Evolutionary conservation across 2,329 filamentous ascomycete species (phyloP).

Genomic region (Xylaria sp.): DNA sequence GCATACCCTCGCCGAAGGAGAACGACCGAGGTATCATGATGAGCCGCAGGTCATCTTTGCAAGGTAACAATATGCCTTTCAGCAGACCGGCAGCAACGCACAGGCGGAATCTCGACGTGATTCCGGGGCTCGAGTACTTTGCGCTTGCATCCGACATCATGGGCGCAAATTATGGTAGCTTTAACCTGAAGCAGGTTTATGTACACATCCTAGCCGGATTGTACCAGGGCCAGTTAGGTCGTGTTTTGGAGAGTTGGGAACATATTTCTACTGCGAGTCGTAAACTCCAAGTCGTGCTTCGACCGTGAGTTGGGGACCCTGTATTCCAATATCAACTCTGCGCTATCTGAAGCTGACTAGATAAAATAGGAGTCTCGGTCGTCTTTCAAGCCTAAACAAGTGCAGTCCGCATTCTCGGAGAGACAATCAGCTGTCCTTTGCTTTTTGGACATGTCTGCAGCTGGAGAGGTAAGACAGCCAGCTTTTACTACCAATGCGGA

Average conservation of each 20-base stretch:
- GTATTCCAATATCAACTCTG: neutral
- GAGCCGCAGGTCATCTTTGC: conserved; percentile 59
- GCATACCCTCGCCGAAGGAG: conserved; percentile 59
- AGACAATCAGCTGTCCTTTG: conserved; percentile 72
- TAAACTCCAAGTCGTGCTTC: conserved; percentile 73
- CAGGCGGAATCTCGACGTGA: conserved; percentile 76
- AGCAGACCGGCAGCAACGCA: conserved; percentile 39
- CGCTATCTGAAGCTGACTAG: conserved; percentile 8
- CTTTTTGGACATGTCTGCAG: conserved; percentile 93
- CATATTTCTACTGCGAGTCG: conserved; percentile 64
- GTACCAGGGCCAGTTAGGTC: conserved; percentile 86
- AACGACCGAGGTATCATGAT: conserved; percentile 50
- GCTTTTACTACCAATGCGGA: neutral
- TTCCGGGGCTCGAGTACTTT: conserved; percentile 91
- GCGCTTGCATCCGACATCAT: conserved; percentile 85
- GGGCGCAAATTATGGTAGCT: conserved; percentile 78
- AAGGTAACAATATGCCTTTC: conserved; percentile 44
- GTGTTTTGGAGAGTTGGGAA: conserved; percentile 82
- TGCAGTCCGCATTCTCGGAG: conserved; percentile 47
- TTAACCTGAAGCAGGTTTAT: conserved; percentile 83
- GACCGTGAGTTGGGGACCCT: conserved; percentile 64
- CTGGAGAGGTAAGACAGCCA: conserved; percentile 72
- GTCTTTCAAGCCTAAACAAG: conserved; percentile 47
- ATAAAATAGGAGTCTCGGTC: conserved; percentile 53
- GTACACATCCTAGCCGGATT: conserved; percentile 83